Percentiles rank a stretch among this genome's conserved stretches.
phyloP scores from a whole-genome alignment of 345 rosid genomes.

The Populus euphratica region DNA sequence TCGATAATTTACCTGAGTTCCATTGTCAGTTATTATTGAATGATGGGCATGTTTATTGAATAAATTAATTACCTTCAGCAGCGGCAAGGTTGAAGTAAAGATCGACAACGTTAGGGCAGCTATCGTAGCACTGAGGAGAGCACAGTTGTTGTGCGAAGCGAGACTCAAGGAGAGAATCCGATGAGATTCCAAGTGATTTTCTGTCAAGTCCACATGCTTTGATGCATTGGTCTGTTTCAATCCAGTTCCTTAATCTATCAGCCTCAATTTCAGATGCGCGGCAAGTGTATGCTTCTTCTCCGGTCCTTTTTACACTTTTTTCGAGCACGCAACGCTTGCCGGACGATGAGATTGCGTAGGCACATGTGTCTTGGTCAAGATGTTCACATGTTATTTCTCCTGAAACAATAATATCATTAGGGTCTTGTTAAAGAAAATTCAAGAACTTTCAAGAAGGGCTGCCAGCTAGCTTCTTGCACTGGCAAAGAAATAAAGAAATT shows the following conservation, averaged over 20 bases:
- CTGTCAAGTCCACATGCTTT: constrained; percentile 71
- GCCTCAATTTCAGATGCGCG: constrained; percentile 66
- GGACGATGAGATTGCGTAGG: constrained; percentile 66
- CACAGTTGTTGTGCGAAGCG: constrained; percentile 59
- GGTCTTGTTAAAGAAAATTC: background rate
- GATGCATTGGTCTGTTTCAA: constrained; percentile 69
- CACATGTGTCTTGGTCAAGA: constrained; percentile 51
- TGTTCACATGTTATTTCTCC: constrained; percentile 61
- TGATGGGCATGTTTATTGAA: background rate
- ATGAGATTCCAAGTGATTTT: constrained; percentile 71
- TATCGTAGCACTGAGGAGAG: constrained; percentile 63
- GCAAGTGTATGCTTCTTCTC: constrained; percentile 54
- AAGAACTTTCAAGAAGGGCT: background rate
- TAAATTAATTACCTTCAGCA: constrained; percentile 61
- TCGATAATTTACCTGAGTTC: background rate
- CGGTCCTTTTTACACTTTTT: constrained; percentile 55
- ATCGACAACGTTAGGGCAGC: constrained; percentile 75
- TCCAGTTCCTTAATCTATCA: constrained; percentile 49
- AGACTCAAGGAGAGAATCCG: constrained; percentile 74
- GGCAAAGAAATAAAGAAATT: background rate
- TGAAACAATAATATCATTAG: background rate
- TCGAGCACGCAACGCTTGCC: constrained; percentile 85
- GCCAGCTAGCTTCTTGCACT: background rate
- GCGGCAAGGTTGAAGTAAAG: constrained; percentile 88
- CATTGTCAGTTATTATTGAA: background rate